Conservation (phyloP, 1,284 basidiomycete genomes). For the Tausonia pullulans region DNA sequence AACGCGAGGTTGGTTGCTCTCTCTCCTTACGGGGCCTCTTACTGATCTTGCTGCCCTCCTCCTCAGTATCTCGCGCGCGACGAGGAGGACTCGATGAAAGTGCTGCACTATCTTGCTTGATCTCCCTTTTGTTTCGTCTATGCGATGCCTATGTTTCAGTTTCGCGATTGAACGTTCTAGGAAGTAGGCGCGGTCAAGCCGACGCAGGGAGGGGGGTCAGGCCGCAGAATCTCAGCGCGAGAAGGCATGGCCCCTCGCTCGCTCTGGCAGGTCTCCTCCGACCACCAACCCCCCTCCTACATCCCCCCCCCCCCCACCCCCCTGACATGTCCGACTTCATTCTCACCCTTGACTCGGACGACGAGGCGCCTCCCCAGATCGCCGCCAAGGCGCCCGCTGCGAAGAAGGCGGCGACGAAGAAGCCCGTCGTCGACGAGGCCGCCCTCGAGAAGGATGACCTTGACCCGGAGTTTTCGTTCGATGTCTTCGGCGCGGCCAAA, state of each 20-base stretch:
- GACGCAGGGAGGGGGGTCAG: too few relatives aligned
- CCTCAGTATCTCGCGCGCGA: slow-evolving; percentile 63
- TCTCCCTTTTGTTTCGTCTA: neutral
- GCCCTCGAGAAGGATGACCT: slow-evolving; percentile 51
- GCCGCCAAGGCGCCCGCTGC: slow-evolving; percentile 2
- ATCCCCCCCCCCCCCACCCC: neutral
- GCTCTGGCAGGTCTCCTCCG: too few relatives aligned
- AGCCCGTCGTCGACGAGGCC: neutral
- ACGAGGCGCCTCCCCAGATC: slow-evolving; percentile 25
- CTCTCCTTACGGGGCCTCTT: neutral
- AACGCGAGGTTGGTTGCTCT: slow-evolving; percentile 43
- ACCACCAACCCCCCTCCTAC: too few relatives aligned
- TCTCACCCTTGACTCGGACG: slow-evolving; percentile 36
- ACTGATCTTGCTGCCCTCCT: neutral
- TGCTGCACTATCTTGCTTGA: slow-evolving; percentile 66
- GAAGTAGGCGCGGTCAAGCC: too few relatives aligned
- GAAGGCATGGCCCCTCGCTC: too few relatives aligned
- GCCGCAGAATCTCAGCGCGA: too few relatives aligned
- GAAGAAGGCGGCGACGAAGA: slow-evolving; percentile 11
- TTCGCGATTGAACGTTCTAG: neutral
- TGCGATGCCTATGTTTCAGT: neutral
- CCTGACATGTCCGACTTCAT: slow-evolving; percentile 29
- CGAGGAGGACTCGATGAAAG: slow-evolving; percentile 51
- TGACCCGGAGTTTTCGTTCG: slow-evolving; percentile 67
- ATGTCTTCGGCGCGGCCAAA: slow-evolving; percentile 14